These are phyloP conservation scores for Diaporthe amygdali DNA, from an alignment of 2,329 filamentous ascomycete species.

Conservation along the genomic window DNA sequence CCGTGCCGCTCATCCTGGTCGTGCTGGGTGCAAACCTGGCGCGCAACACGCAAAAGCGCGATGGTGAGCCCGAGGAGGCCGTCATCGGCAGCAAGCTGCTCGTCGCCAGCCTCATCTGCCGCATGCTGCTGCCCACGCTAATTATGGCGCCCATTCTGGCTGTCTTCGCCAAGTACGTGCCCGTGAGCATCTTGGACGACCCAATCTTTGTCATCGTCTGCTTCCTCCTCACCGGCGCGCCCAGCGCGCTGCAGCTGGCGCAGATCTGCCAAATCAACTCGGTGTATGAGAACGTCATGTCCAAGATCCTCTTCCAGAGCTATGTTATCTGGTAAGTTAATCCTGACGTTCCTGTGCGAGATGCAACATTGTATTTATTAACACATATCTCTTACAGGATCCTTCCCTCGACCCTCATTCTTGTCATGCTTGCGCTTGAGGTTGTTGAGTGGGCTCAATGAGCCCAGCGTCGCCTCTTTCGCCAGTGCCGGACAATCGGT, in stretches of 20 bases:
- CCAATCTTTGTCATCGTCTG: conserved; percentile 98
- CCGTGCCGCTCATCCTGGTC: conserved; percentile 92
- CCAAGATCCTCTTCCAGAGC: conserved; percentile 90
- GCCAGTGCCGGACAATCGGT: background rate
- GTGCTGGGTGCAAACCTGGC: conserved; percentile 95
- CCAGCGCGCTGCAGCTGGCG: conserved; percentile 89
- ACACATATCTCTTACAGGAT: conserved; percentile 63
- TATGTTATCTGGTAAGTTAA: conserved; percentile 85
- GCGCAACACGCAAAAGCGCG: conserved; percentile 80
- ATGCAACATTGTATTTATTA: conserved; percentile 28
- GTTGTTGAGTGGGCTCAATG: conserved; percentile 83
- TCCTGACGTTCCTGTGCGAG: background rate
- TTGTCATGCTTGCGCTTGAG: conserved; percentile 91
- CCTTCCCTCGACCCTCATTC: conserved; percentile 85
- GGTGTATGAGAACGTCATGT: conserved; percentile 95
- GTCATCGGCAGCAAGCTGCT: conserved; percentile 76
- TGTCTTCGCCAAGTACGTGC: conserved; percentile 85
- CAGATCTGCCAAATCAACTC: conserved; percentile 99
- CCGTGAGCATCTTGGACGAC: conserved; percentile 93
- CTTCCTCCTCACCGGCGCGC: conserved; percentile 93
- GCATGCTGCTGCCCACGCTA: conserved; percentile 90
- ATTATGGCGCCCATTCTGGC: conserved; percentile 93
- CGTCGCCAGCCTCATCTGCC: conserved; percentile 81
- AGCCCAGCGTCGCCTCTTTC: background rate
- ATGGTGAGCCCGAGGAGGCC: conserved; percentile 73